Conservation (phyloP, 768 basidiomycete species). For the Suillus paluster region DNA sequence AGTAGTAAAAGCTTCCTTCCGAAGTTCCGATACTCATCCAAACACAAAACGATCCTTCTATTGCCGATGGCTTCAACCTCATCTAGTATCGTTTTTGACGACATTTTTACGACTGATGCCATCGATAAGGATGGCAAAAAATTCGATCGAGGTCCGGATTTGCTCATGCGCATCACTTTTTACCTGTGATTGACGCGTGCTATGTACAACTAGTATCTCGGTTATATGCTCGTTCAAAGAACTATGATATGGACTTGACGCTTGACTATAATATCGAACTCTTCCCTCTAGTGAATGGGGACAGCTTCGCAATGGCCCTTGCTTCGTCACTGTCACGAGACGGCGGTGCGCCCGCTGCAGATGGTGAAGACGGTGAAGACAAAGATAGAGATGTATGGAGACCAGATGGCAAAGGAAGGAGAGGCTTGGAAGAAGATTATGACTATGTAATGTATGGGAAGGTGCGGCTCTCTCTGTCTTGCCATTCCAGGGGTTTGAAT, state of each 20-base stretch:
- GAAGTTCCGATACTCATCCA: not conserved
- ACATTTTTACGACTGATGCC: constrained; percentile 84
- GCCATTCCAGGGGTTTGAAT: not conserved
- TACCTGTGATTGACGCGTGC: constrained; percentile 9
- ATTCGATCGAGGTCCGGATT: constrained; percentile 85
- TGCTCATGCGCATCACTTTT: not conserved
- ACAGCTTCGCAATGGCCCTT: constrained; percentile 84
- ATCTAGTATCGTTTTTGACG: constrained; percentile 88
- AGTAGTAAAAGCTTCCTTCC: too few species aligned
- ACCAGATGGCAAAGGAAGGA: constrained; percentile 79
- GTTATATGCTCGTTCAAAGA: constrained; percentile 86
- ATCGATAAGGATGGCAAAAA: constrained; percentile 95
- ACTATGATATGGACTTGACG: constrained; percentile 90
- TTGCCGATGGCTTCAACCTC: constrained; percentile 54
- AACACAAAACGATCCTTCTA: not conserved
- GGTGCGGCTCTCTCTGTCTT: constrained; percentile 46
- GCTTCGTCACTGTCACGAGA: constrained; percentile 74
- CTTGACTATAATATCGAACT: constrained; percentile 95
- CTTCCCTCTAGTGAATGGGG: constrained; percentile 69
- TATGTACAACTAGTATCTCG: constrained; percentile 73
- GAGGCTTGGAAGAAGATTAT: constrained; percentile 91
- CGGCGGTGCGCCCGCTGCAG: constrained; percentile 49
- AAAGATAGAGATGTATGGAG: constrained; percentile 78
- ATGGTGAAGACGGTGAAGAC: constrained; percentile 57
- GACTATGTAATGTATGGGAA: constrained; percentile 99